phyloP scores from a whole-genome alignment of 805 yeast species.

The Metschnikowia dekortorum region DNA sequence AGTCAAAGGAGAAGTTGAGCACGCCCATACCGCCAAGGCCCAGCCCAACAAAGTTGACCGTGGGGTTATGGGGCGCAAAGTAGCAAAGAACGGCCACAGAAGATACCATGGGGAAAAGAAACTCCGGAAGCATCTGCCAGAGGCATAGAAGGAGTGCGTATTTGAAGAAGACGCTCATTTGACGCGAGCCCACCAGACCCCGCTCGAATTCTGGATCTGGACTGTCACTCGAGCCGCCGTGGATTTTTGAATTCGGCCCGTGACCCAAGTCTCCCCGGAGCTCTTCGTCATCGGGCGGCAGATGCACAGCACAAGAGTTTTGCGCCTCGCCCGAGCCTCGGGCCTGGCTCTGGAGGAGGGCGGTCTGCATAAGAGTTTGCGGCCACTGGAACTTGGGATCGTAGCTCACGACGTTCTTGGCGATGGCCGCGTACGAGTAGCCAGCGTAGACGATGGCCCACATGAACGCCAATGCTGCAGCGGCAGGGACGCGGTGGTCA shows the following conservation, averaged over 20 bases:
- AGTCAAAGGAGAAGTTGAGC: constrained; percentile 45
- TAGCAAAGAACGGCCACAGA: constrained; percentile 48
- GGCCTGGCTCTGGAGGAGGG: constrained; percentile 22
- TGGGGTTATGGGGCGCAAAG: constrained; percentile 41
- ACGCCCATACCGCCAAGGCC: constrained; percentile 52
- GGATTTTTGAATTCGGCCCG: no score
- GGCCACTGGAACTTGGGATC: constrained; percentile 49
- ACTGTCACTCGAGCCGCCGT: no score
- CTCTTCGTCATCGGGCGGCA: background rate
- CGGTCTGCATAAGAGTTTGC: constrained; percentile 49
- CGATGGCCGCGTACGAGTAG: constrained; percentile 50
- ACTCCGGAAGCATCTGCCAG: constrained; percentile 51
- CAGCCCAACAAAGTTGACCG: constrained; percentile 45
- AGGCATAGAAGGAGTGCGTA: constrained; percentile 22
- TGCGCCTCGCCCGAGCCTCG: background rate
- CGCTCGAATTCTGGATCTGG: background rate
- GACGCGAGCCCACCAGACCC: constrained; percentile 2
- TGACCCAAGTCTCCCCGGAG: no score
- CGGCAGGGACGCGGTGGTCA: constrained; percentile 26
- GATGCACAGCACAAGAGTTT: background rate
- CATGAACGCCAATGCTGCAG: constrained; percentile 43
- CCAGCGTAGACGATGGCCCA: constrained; percentile 50
- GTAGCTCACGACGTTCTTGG: constrained; percentile 40
- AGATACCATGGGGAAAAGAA: constrained; percentile 44
- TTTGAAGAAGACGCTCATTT: constrained; percentile 36